A percentile compares a stretch with the other conserved stretches of the same genome.
These are phyloP conservation scores for Colletotrichum sp. DNA, from an alignment of 2,329 filamentous ascomycete species.

Conservation along the genomic window DNA sequence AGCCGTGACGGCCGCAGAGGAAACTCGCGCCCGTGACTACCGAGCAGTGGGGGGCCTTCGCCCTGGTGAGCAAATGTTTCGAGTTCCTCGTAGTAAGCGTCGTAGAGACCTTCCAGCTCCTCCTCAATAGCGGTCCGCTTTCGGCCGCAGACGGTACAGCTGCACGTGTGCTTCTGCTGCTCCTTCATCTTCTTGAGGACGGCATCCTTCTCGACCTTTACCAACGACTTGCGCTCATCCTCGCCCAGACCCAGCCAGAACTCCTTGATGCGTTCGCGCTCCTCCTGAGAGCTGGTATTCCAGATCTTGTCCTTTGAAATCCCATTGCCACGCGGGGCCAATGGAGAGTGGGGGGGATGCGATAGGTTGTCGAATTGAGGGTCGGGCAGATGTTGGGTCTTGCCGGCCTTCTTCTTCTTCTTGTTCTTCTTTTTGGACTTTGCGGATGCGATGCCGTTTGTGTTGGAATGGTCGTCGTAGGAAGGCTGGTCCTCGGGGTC, in stretches of 20 bases:
- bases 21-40: conserved; percentile 69
- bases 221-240: conserved; percentile 90
- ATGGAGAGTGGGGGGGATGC: conserved; percentile 31
- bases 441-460: conserved; percentile 43
- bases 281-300: conserved; percentile 94
- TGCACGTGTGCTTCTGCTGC: conserved; percentile 98
- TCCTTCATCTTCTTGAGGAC: conserved; percentile 99
- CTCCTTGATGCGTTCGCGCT: conserved; percentile 95
- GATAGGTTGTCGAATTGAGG: conserved; percentile 36
- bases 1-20: conserved; percentile 63
- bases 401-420: conserved; percentile 58
- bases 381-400: conserved; percentile 24
- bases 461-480: conserved; percentile 37
- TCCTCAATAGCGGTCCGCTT: conserved; percentile 98
- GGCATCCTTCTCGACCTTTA: conserved; percentile 98
- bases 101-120: conserved; percentile 95
- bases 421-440: conserved; percentile 74
- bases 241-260: conserved; percentile 97
- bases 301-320: conserved; percentile 87
- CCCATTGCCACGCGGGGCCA: conserved; percentile 39
- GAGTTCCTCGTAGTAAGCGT: conserved; percentile 97
- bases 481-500: conserved; percentile 50
- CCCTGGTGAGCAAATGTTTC: conserved; percentile 95
- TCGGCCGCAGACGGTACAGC: conserved; percentile 94
- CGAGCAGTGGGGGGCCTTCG: conserved; percentile 72